A percentile compares a stretch with the other conserved stretches of the same genome.
Conservation (phyloP, 2,329 filamentous ascomycete genomes). For the Aspergillus pseudonomiae region DNA sequence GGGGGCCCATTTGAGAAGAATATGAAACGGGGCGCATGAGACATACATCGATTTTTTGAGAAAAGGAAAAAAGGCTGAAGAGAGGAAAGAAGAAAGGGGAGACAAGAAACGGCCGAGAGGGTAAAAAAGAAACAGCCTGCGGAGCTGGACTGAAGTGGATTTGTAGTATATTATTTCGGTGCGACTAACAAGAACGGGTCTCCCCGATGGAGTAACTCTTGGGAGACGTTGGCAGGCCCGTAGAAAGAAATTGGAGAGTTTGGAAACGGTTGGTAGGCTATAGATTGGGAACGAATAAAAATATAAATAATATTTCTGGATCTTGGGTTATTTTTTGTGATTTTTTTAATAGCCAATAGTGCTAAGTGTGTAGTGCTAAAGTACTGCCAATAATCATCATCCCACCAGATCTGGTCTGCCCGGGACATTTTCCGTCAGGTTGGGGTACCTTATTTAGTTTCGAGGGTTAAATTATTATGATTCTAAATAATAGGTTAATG, state of each 20-base stretch:
- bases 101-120: slow-evolving; percentile 10
- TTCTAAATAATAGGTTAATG: background rate
- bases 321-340: slow-evolving; percentile 9
- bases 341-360: slow-evolving; percentile 10
- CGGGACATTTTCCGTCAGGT: slow-evolving; percentile 10
- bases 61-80: slow-evolving; percentile 9
- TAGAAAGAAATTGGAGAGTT: slow-evolving; percentile 3
- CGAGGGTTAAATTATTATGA: slow-evolving; percentile 7
- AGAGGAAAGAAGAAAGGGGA: slow-evolving; percentile 10
- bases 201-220: slow-evolving; percentile 19
- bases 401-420: slow-evolving; percentile 9
- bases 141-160: slow-evolving; percentile 25
- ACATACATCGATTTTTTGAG: slow-evolving; percentile 20
- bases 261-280: slow-evolving; percentile 1
- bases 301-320: slow-evolving; percentile 15
- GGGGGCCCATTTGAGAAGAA: slow-evolving; percentile 25
- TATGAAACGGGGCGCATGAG: slow-evolving; percentile 24
- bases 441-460: slow-evolving; percentile 7
- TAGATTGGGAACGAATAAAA: slow-evolving; percentile 7
- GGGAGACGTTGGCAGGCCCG: slow-evolving; percentile 7
- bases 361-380: slow-evolving; percentile 6
- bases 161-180: slow-evolving; percentile 21
- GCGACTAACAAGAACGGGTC: slow-evolving; percentile 24
- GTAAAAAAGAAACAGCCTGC: slow-evolving; percentile 18
- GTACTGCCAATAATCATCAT: slow-evolving; percentile 3